phyloP scores from a whole-genome alignment of 495 filamentous ascomycete genomes.

The Aspergillus sclerotiicarbonarius region DNA sequence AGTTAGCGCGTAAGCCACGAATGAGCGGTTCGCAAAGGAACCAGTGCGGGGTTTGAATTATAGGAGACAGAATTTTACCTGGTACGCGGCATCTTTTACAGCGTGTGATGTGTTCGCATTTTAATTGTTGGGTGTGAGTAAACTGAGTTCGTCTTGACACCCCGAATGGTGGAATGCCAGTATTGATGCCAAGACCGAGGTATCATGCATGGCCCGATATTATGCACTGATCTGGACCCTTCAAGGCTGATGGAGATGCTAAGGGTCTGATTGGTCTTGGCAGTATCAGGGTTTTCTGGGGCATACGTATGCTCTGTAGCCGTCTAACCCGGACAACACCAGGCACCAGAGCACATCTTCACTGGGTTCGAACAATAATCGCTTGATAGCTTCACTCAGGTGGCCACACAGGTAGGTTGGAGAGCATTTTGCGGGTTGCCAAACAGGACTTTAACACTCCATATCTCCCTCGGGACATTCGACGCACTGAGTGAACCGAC shows the following conservation, averaged over 20 bases:
- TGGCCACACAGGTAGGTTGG: background rate
- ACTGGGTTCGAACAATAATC: background rate
- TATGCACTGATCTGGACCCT: background rate
- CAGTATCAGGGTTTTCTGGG: background rate
- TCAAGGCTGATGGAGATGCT: background rate
- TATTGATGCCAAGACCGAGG: background rate
- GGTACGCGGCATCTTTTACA: background rate
- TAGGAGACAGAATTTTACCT: background rate
- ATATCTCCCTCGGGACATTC: background rate
- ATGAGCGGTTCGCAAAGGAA: background rate
- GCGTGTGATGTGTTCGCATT: background rate
- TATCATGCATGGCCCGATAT: background rate
- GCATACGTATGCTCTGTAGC: background rate
- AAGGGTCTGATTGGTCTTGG: background rate
- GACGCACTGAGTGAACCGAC: too few species aligned
- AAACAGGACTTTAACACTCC: background rate
- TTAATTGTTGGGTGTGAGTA: background rate
- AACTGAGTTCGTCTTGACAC: too few species aligned
- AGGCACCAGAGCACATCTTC: background rate
- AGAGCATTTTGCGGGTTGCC: background rate
- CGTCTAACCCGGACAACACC: background rate
- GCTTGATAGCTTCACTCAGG: background rate
- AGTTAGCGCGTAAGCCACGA: background rate
- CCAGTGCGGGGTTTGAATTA: background rate
- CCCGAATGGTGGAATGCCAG: too few species aligned